Base-by-base conservation (phyloP, 441 rosid genomes). In the Gossypium gossypioides region DNA sequence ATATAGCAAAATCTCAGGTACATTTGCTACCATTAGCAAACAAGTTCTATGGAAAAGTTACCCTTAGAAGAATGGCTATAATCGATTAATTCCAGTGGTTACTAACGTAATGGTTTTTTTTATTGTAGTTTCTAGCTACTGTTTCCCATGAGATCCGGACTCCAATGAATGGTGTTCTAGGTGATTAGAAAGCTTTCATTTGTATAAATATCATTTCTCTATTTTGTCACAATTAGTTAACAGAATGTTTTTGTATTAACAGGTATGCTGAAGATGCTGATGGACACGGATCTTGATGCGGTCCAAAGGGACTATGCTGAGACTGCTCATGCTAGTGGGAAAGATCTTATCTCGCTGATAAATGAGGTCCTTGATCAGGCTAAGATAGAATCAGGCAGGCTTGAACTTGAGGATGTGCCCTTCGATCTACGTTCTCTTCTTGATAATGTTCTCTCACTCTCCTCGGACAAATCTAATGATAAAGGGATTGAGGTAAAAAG, bases 91-190 rank as follows among this genome's bases (percentile, higher is more conserved):
- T 46, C 22, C 21, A 46, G n/a, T 64, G 34, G 6, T 46, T 66
- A 44, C 70, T 66, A 66, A 66, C 40, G 3, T 66, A 24, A 6
- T 6, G 70, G 13, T 22, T 58, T 66, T 50, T 3, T 59, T 76
- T 12, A 72, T 69, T 85, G 84, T 84, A 94, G 99, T 94, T 94
- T 77, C 91, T 94, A 72, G 97, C 97, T 10, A 92, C 97, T 22
- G 99, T 94, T 77, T 94, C 99, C 68, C 99, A 94, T 54, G 99
- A 94, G 89, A 94, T 94, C 74, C 86, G 97, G 77, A 94, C 97
- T 77, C 97, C 97, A 0, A 92, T 94, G 99, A 94, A 92, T 73
- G 99, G 97, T 72, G 97, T 94, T 79, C 81, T 94, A 81, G 98
- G 98, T 91, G 77, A 76, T 54, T 77, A 27, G 73, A 57, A 22